These are phyloP conservation scores for Akanthomyces lecanii DNA, from an alignment of 2,329 filamentous ascomycete genomes.

Conservation along the genomic window DNA sequence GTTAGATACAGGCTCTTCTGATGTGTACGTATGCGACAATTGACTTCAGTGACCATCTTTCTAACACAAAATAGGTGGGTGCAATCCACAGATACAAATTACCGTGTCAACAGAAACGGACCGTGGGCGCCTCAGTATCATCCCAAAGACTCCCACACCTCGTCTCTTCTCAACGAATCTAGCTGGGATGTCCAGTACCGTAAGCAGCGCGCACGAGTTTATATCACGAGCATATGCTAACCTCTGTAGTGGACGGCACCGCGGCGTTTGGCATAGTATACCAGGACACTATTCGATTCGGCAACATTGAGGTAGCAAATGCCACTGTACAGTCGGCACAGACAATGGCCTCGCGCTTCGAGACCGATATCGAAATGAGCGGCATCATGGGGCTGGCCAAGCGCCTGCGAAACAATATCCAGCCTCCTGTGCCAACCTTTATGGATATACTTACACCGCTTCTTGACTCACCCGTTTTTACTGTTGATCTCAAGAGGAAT, in stretches of 20 bases:
- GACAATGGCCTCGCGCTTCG: constrained; percentile 39
- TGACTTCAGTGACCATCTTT: too few relatives aligned
- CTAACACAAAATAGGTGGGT: constrained; percentile 43
- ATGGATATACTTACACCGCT: constrained; percentile 40
- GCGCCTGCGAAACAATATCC: constrained; percentile 40
- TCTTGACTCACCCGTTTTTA: constrained; percentile 42
- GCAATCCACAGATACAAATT: constrained; percentile 45
- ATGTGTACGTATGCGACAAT: constrained; percentile 53
- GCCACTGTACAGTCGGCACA: constrained; percentile 48
- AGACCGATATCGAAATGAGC: constrained; percentile 39
- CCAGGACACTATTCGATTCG: constrained; percentile 46
- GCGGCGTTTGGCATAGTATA: constrained; percentile 46
- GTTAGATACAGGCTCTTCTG: constrained; percentile 52
- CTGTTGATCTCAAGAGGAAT: constrained; percentile 46
- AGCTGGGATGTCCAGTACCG: constrained; percentile 48
- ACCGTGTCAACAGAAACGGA: constrained; percentile 30
- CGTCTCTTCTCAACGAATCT: constrained; percentile 37
- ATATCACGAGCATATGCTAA: background rate
- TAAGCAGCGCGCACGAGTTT: constrained; percentile 29
- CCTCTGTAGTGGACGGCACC: constrained; percentile 38
- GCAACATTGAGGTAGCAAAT: constrained; percentile 38
- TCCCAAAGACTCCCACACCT: constrained; percentile 42
- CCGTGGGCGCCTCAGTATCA: constrained; percentile 39
- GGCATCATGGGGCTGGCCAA: constrained; percentile 52
- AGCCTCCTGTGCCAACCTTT: constrained; percentile 40